A percentile compares a stretch with the other conserved stretches of the same genome.
Conservation (phyloP, 345 rosid species). For the Salix suchowensis region DNA sequence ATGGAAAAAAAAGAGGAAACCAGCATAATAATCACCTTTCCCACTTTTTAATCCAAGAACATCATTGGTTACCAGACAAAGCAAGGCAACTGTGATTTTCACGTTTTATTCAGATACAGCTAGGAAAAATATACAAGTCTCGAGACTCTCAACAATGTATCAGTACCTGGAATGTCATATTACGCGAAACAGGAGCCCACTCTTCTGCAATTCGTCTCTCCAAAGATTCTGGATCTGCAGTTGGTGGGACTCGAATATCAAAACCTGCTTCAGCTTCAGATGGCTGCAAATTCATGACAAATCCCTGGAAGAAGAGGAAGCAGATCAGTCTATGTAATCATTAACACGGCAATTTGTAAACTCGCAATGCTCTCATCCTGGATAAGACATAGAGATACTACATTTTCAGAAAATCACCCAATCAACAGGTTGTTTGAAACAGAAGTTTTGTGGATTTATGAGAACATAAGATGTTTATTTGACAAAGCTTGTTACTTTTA, state of each 20-base stretch:
- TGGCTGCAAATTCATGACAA: slow-evolving; percentile 94
- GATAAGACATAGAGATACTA: not conserved
- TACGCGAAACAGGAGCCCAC: slow-evolving; percentile 90
- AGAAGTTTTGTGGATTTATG: not conserved
- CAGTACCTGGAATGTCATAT: slow-evolving; percentile 82
- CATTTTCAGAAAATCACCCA: not conserved
- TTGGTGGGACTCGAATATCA: slow-evolving; percentile 82
- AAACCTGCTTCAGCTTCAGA: slow-evolving; percentile 98
- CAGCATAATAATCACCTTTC: not conserved
- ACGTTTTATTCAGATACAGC: not conserved
- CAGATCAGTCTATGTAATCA: not conserved
- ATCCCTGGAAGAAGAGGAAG: slow-evolving; percentile 54
- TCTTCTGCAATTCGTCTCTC: slow-evolving; percentile 86
- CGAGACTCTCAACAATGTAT: not conserved
- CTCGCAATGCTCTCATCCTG: not conserved
- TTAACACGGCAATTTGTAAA: not conserved
- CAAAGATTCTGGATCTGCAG: slow-evolving; percentile 56
- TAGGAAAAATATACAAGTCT: not conserved
- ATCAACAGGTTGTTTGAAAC: not conserved
- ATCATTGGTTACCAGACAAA: not conserved
- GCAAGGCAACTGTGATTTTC: not conserved
- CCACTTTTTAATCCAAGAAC: not conserved
- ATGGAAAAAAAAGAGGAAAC: not conserved
- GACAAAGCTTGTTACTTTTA: not conserved
- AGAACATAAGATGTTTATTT: not conserved